Evolutionary conservation across 2,329 filamentous ascomycete species (phyloP).

Genomic region (Diplodia mutila): DNA sequence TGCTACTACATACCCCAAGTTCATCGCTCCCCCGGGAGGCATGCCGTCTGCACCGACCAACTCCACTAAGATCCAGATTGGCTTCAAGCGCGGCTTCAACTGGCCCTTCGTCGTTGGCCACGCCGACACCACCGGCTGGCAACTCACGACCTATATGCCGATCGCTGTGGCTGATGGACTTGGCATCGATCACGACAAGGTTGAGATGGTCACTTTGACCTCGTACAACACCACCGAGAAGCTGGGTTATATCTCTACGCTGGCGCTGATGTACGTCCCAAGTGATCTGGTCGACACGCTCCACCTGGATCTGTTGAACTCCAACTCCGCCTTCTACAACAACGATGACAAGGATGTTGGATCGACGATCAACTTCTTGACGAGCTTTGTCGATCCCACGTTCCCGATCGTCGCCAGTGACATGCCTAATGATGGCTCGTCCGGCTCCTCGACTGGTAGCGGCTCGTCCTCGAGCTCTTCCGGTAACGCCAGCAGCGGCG

Average conservation of each 20-base stretch:
- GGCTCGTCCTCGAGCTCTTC: slow-evolving; percentile 39
- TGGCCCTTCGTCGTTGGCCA: slow-evolving; percentile 79
- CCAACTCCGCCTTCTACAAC: slow-evolving; percentile 75
- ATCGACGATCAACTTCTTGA: slow-evolving; percentile 70
- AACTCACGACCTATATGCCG: slow-evolving; percentile 83
- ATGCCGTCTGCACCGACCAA: slow-evolving; percentile 63
- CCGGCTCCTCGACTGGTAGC: slow-evolving; percentile 45
- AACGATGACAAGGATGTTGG: slow-evolving; percentile 54
- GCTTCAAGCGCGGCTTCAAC: slow-evolving; percentile 79
- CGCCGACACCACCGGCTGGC: slow-evolving; percentile 68
- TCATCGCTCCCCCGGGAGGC: slow-evolving; percentile 72
- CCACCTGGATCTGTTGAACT: slow-evolving; percentile 69
- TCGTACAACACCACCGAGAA: slow-evolving; percentile 73
- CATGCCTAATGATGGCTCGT: slow-evolving; percentile 46
- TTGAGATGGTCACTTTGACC: slow-evolving; percentile 71
- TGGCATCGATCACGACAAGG: slow-evolving; percentile 50
- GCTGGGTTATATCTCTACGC: slow-evolving; percentile 79
- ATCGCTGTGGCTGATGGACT: slow-evolving; percentile 70
- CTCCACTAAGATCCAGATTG: slow-evolving; percentile 77
- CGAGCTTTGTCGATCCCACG: slow-evolving; percentile 79
- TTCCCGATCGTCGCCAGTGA: slow-evolving; percentile 68
- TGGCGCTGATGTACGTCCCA: slow-evolving; percentile 61
- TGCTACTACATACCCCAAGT: slow-evolving; percentile 44
- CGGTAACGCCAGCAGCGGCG: slow-evolving; percentile 45
- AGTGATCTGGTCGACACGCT: slow-evolving; percentile 58